Evolutionary conservation across 257 asterid genomes (phyloP).

Genomic region (Penstemon davidsonii): DNA sequence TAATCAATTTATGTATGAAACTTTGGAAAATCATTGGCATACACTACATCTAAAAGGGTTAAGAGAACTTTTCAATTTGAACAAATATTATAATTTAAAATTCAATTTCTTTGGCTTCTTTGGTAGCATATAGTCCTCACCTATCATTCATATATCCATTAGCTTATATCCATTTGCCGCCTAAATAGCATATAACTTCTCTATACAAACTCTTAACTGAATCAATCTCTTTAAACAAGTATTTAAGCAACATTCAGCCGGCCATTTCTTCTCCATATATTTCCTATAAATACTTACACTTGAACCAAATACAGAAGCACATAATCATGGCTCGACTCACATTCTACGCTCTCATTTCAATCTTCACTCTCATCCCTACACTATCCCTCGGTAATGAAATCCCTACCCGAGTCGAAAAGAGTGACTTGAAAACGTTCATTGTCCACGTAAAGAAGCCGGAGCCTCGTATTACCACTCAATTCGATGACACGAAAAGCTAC

Average conservation of each 20-base stretch:
- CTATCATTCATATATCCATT: constrained; percentile 12
- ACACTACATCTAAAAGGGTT: neutral
- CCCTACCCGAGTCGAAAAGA: neutral
- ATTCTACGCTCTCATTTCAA: constrained; percentile 7
- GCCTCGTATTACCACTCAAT: neutral
- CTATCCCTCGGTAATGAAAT: neutral
- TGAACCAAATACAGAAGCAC: neutral
- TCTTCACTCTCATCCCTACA: constrained; percentile 7
- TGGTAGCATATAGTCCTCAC: constrained; percentile 12
- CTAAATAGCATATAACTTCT: constrained; percentile 21
- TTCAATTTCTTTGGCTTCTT: neutral
- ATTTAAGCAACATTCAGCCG: constrained; percentile 7
- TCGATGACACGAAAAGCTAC: constrained; percentile 20
- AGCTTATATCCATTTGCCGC: constrained; percentile 21
- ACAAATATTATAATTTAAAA: constrained; percentile 8
- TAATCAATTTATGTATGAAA: neutral
- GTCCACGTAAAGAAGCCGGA: constrained; percentile 28
- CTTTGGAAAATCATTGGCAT: neutral
- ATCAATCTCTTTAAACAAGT: too few relatives aligned
- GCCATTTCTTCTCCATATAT: constrained; percentile 6
- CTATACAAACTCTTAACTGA: neutral
- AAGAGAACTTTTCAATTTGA: neutral
- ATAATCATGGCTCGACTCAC: constrained; percentile 16
- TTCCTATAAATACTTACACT: constrained; percentile 19
- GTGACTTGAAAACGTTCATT: constrained; percentile 26